phyloP scores from a whole-genome alignment of 2,329 filamentous ascomycete genomes.

The Alternaria infectoria region DNA sequence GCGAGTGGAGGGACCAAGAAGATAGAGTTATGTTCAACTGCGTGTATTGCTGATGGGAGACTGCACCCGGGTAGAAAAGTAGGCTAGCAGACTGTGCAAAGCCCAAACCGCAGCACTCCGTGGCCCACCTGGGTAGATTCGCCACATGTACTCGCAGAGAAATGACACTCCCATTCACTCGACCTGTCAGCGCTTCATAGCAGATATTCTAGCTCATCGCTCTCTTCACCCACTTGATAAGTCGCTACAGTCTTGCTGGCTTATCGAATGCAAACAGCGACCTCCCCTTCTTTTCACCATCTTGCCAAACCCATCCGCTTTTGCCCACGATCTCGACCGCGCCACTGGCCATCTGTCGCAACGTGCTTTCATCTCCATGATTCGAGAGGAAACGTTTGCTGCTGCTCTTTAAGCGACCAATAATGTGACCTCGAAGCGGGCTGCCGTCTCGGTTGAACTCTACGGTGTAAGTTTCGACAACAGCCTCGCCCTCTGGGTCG shows the following conservation, averaged over 20 bases:
- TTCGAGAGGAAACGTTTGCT: slow-evolving; percentile 64
- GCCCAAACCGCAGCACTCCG: too few relatives aligned
- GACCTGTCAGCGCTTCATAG: background rate
- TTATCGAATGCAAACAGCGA: slow-evolving; percentile 39
- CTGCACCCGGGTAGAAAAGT: background rate
- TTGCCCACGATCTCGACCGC: slow-evolving; percentile 58
- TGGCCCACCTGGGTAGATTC: background rate
- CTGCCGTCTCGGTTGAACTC: slow-evolving; percentile 61
- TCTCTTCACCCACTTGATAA: background rate
- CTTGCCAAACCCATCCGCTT: slow-evolving; percentile 53
- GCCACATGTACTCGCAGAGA: background rate
- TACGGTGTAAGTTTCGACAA: slow-evolving; percentile 68
- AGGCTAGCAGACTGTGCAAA: background rate
- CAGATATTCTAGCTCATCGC: background rate
- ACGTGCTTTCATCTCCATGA: slow-evolving; percentile 58
- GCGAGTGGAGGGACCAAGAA: background rate
- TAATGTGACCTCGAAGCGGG: slow-evolving; percentile 57
- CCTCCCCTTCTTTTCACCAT: slow-evolving; percentile 33
- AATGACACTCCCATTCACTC: background rate
- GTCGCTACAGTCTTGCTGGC: slow-evolving; percentile 20
- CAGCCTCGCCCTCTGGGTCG: slow-evolving; percentile 57
- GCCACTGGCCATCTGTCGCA: slow-evolving; percentile 53
- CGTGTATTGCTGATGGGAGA: background rate
- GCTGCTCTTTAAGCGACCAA: slow-evolving; percentile 58
- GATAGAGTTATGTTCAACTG: background rate